Base-by-base conservation (phyloP, 495 filamentous ascomycete species). In the Penicillium paradoxum region DNA sequence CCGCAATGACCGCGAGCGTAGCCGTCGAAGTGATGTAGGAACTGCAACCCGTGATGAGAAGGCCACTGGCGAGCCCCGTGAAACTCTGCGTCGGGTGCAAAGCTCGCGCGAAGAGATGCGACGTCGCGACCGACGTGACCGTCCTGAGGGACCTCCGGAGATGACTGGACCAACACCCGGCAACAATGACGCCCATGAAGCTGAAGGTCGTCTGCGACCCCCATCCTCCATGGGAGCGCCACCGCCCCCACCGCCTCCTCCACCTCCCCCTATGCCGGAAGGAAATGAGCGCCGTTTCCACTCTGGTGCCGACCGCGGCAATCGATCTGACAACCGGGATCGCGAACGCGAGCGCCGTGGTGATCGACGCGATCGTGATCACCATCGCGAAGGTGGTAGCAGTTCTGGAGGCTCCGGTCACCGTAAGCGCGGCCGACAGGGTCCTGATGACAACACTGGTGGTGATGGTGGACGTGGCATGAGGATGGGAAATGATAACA, bases 101-200 rank as follows among this genome's bases (percentile, higher is more conserved):
- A 65, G 68, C 22, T 56, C 66, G 4, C 72, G 74, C 29, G 74
- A 77, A 30, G 73, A 75, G 36, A 58, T 65, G 32, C 58, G 72
- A 45, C 67, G 69, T n/a, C 68, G 74, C 47, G 74, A 77, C 18
- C 69, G 74, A 34, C 72, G 72, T 6, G 71, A 70, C 29, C 62
- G 59, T 11, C 56, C 55, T 1, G 56, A 56, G 34, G 67, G 58
- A 15, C 52, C 62, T 6, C 14, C 63, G 1, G 60, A 58, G 2
- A 46, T 44, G 18, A 36, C 52, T 9, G 62, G 55, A 15, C 46
- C 60, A 24, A 52, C 58, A 9, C 25, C 57, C 3, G 55, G 45
- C 29, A 37, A 33, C 27, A 50, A 13, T 43, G 58, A 49, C 24
- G 24, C 43, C 43, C 63, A 64, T 43, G 71, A 74, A 19, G 60